A percentile compares a stretch with the other conserved stretches of the same genome.
Conservation (phyloP, 805 yeast species). For the Candida pini region DNA sequence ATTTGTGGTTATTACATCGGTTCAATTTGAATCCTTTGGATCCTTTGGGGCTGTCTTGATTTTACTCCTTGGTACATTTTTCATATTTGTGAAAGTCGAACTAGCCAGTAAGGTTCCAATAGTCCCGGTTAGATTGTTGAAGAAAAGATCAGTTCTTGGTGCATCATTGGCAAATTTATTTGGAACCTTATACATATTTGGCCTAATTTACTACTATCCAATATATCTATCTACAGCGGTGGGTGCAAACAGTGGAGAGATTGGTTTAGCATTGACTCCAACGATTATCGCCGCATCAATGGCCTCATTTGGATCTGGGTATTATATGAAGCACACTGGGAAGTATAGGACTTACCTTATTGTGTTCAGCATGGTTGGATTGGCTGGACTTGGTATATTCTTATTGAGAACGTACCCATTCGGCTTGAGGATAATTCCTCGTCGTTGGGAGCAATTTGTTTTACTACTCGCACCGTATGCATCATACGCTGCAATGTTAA, state of each 20-base stretch:
- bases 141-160: slow-evolving; percentile 54
- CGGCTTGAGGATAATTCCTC: slow-evolving; percentile 7
- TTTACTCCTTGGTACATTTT: slow-evolving; percentile 5
- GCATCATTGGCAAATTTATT: slow-evolving; percentile 63
- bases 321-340: slow-evolving; percentile 60
- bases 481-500: slow-evolving; percentile 54
- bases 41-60: slow-evolving; percentile 27
- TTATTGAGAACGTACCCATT: slow-evolving; percentile 20
- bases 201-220: slow-evolving; percentile 54
- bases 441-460: slow-evolving; percentile 35
- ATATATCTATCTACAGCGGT: slow-evolving; percentile 54
- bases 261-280: slow-evolving; percentile 57
- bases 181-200: slow-evolving; percentile 42
- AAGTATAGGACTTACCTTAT: slow-evolving; percentile 46
- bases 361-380: slow-evolving; percentile 35
- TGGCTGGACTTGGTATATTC: slow-evolving; percentile 35
- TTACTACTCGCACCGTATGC: slow-evolving; percentile 45
- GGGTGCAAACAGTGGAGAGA: slow-evolving; percentile 45
- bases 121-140: slow-evolving; percentile 51
- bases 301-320: slow-evolving; percentile 60
- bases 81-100: slow-evolving; percentile 19
- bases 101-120: slow-evolving; percentile 43
- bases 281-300: slow-evolving; percentile 52
- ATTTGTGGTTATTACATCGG: slow-evolving; percentile 32
- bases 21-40: slow-evolving; percentile 39